Evolutionary conservation across 306 rosid species (phyloP), one percentile per base, ranked within the genome.

Genomic region (Sicyos baderoa): DNA sequence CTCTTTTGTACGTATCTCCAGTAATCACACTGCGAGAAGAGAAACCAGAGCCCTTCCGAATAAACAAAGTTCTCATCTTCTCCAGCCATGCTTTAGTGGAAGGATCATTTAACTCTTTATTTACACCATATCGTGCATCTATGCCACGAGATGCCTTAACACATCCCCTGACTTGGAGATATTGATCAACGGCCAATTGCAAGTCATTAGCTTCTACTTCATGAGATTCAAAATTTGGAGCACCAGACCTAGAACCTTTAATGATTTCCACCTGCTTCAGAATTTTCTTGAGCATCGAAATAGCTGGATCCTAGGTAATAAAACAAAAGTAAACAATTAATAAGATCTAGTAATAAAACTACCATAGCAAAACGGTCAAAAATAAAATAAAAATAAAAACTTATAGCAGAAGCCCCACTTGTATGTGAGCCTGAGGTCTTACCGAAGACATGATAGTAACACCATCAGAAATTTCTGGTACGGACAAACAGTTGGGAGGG

Each of bases 401-500:
- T 68, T 61, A 67, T 25, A 6, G 22, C 19, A 75, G 48, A 72
- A 35, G 54, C 42, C 54, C 58, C 58, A 76, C 50, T 52, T n/a
- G 35, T 63, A 52, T 5, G 9, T 18, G 61, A 55, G 35, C 3
- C 61, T 62, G 59, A 80, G 71, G 75, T 45, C 94, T 83, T 77
- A 93, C 98, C 82, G 88, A 81, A 13, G 97, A 82, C 89, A 93
- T 86, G 63, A 87, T 77, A 40, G 81, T 93, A 77, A 90, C 79
- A n/a, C 99, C 99, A 68, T 93, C 99, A n/a, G 99, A 93, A 78
- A 87, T 89, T 72, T 77, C 96, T 4, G 99, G 99, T 22, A 90
- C 97, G 0, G 94, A 88, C 78, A 93, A 72, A 76, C 99, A 93
- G 64, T 93, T 93, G 23, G 99, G 99, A 15, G 99, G 97, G 14